Conservation (phyloP, 495 filamentous ascomycete species). For the Gamarada debralockiae region DNA sequence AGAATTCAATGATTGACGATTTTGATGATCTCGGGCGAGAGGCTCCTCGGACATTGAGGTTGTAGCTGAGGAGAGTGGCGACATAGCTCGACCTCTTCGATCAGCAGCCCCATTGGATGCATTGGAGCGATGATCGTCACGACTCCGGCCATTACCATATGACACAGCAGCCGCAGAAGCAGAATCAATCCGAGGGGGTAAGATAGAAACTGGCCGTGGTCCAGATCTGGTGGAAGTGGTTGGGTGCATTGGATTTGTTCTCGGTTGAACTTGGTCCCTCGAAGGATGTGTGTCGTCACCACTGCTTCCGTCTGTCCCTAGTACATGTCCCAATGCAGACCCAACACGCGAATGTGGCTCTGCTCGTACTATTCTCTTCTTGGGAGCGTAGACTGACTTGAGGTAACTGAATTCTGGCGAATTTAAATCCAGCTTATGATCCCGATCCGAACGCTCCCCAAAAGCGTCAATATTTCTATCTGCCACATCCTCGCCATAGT, state of each 20-base stretch:
- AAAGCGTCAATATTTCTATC: constrained; percentile 41
- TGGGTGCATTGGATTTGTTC: background rate
- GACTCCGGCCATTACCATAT: constrained; percentile 1
- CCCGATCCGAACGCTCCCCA: background rate
- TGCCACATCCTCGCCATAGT: constrained; percentile 53
- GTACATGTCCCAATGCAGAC: constrained; percentile 7
- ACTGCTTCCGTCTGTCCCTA: background rate
- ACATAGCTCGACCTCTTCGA: background rate
- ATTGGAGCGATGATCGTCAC: constrained; percentile 2
- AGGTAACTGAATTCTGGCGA: constrained; percentile 20
- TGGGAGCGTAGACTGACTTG: constrained; percentile 11
- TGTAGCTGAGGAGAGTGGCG: background rate
- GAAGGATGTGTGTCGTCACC: background rate
- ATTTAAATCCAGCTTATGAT: constrained; percentile 10
- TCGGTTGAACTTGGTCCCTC: too few species aligned
- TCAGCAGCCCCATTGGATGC: constrained; percentile 5
- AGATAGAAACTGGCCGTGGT: background rate
- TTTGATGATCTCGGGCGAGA: background rate
- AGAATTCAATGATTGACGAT: background rate
- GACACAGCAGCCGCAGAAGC: background rate
- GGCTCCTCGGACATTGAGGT: constrained; percentile 7
- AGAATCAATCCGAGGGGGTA: constrained; percentile 7
- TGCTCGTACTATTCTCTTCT: background rate
- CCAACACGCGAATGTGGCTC: background rate
- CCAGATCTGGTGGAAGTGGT: background rate